These are phyloP conservation scores for Gloeopeniophorella convolvens DNA, from an alignment of 768 basidiomycete species.

Conservation along the genomic window DNA sequence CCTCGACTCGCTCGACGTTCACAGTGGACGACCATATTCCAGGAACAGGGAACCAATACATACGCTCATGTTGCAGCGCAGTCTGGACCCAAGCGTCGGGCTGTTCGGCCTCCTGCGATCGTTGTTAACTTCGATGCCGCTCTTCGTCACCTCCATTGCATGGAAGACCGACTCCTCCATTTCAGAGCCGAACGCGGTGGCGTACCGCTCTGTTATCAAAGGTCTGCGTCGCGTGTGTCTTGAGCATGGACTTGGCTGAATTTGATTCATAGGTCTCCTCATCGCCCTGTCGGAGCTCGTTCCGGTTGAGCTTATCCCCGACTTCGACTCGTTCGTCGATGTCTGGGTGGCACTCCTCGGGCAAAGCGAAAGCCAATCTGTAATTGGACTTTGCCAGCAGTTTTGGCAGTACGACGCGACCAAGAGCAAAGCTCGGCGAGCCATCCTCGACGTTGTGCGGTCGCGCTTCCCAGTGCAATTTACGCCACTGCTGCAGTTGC, in stretches of 20 bases:
- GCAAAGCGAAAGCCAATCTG: conserved; percentile 56
- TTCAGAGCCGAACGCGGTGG: conserved; percentile 71
- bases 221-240: conserved; percentile 38
- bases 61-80: conserved; percentile 50
- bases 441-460: conserved; percentile 76
- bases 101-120: conserved; percentile 51
- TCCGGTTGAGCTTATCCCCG: conserved; percentile 69
- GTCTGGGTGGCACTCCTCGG: conserved; percentile 80
- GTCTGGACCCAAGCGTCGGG: conserved; percentile 51
- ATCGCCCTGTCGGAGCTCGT: conserved; percentile 69
- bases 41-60: conserved; percentile 55
- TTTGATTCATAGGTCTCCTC: conserved; percentile 52
- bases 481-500: conserved; percentile 58
- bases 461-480: conserved; percentile 80
- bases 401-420: conserved; percentile 81
- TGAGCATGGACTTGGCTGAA: conserved; percentile 1
- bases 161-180: conserved; percentile 63
- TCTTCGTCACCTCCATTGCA: conserved; percentile 69
- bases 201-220: conserved; percentile 79
- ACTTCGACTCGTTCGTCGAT: conserved; percentile 64
- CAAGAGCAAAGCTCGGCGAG: conserved; percentile 58
- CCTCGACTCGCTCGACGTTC: conserved; percentile 45
- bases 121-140: conserved; percentile 60
- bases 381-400: conserved; percentile 66
- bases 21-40: conserved; percentile 35